A percentile compares a stretch with the other conserved stretches of the same genome.
phyloP scores from a whole-genome alignment of 495 filamentous ascomycete species.

The Hyphodiscus hymeniophilus region DNA sequence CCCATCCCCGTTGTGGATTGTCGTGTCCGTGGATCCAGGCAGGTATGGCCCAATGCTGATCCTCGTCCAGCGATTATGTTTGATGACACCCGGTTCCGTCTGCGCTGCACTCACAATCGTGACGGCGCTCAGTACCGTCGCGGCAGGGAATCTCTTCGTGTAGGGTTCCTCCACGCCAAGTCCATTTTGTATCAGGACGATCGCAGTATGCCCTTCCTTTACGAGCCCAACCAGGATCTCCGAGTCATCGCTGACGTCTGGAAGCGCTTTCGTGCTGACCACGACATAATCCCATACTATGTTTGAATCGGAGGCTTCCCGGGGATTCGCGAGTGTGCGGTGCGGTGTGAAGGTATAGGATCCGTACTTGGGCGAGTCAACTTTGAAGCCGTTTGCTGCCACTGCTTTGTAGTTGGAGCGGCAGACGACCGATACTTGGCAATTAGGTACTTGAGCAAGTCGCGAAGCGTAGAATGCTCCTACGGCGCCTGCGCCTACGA shows the following conservation, averaged over 20 bases:
- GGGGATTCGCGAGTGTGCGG: slow-evolving; percentile 32
- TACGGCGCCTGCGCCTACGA: slow-evolving; percentile 32
- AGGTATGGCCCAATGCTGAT: slow-evolving; percentile 50
- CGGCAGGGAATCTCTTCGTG: slow-evolving; percentile 37
- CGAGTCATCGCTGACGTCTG: slow-evolving; percentile 29
- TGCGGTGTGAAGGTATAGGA: slow-evolving; percentile 27
- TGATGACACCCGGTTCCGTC: slow-evolving; percentile 30
- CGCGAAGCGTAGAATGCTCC: slow-evolving; percentile 33
- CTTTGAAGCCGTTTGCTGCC: slow-evolving; percentile 20
- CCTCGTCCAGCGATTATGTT: slow-evolving; percentile 54
- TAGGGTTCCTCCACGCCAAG: slow-evolving; percentile 55
- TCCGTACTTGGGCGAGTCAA: slow-evolving; percentile 30
- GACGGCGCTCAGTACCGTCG: slow-evolving; percentile 45
- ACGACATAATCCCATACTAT: slow-evolving; percentile 45
- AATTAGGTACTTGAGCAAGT: slow-evolving; percentile 24
- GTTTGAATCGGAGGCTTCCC: slow-evolving; percentile 23
- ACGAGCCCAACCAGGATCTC: slow-evolving; percentile 40
- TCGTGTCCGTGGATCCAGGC: slow-evolving; percentile 24
- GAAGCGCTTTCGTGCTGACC: slow-evolving; percentile 42
- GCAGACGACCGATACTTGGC: slow-evolving; percentile 28
- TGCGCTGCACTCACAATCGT: slow-evolving; percentile 42
- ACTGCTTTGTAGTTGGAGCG: slow-evolving; percentile 30
- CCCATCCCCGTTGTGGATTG: slow-evolving; percentile 20
- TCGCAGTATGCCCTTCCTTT: slow-evolving; percentile 35
- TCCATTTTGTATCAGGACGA: slow-evolving; percentile 56